Base-by-base conservation (phyloP, 192 early-diverging fungal genomes). In the Entomortierella lignicola region DNA sequence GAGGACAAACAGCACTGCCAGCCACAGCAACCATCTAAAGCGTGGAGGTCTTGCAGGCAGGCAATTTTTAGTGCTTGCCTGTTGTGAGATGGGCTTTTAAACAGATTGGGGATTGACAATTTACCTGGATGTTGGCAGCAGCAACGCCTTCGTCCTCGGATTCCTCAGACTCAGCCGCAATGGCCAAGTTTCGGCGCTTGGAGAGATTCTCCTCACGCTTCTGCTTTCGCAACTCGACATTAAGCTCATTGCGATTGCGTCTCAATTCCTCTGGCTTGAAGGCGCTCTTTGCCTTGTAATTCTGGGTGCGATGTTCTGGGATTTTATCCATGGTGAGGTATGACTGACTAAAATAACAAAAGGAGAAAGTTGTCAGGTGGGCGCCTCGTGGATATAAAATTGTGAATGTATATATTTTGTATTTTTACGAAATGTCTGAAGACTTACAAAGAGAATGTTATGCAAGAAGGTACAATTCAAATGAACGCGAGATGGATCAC, bases 171-270 rank as follows among this genome's bases (percentile, higher is more conserved):
- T 79, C 80, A 17, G 80, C 84, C 8, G 84, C 67, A 15, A 86
- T 55, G 57, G 89, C 87, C 56, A 97, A 84, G 84, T 98, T 98
- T 54, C 98, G 87, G 80, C 95, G 91, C 87, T 99, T 99, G 63
- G 93, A 88, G 47, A 98, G 77, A 25, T 89, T 89, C 84, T 99
- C 98, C 74, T 97, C 95, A 55, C 94, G 90, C 89, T 98, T 98
- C 84, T 97, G 93, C 80, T 95, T 94, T 55, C 98, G 88, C 81
- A 99, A 92, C 85, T 97, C 95, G 13, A 98, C 93, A 51, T 92
- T 91, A 57, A 92, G 92, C 59, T 95, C 96, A 77, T 97, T 97
- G 57, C 98, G 91, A 47, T 95, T 92, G 61, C 96, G 91, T 54
- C 98, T 88, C 56, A 97, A 75, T 75, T 99, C 97, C 47, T 99